These are phyloP conservation scores for Brassica cretica DNA, from an alignment of 345 rosid genomes.

Conservation along the genomic window DNA sequence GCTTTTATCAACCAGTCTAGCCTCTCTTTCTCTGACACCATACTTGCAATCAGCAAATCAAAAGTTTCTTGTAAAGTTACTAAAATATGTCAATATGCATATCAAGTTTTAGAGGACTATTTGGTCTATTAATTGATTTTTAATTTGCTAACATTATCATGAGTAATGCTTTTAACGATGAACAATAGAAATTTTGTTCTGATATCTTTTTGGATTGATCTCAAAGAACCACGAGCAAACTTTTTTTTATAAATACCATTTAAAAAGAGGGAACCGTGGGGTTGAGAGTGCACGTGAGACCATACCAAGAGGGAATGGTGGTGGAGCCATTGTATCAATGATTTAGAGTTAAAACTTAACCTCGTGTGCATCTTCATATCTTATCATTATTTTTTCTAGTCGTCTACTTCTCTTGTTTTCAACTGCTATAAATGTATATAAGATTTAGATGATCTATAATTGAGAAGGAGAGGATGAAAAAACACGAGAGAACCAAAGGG, in stretches of 20 bases:
- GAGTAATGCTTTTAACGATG: not conserved
- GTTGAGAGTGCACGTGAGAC: conserved; percentile 31
- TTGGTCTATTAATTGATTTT: not conserved
- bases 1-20: not conserved
- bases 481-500: conserved; percentile 16
- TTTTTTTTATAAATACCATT: not conserved
- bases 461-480: not conserved
- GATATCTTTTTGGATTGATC: conserved; percentile 7
- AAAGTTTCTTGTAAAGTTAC: not conserved
- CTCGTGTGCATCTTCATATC: conserved; percentile 45
- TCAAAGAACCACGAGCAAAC: conserved; percentile 3
- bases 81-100: not conserved
- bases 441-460: not conserved
- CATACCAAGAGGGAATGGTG: not conserved
- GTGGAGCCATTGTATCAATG: conserved; percentile 42
- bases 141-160: not conserved
- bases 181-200: not conserved
- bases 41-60: not conserved
- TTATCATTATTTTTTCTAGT: conserved; percentile 8
- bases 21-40: not conserved
- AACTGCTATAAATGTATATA: not conserved
- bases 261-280: conserved; percentile 10
- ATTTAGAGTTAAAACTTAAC: conserved; percentile 23
- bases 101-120: not conserved
- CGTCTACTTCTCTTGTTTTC: not conserved